Base-by-base conservation (phyloP, 192 early-diverging fungal species). In the Kappamyces sp. region DNA sequence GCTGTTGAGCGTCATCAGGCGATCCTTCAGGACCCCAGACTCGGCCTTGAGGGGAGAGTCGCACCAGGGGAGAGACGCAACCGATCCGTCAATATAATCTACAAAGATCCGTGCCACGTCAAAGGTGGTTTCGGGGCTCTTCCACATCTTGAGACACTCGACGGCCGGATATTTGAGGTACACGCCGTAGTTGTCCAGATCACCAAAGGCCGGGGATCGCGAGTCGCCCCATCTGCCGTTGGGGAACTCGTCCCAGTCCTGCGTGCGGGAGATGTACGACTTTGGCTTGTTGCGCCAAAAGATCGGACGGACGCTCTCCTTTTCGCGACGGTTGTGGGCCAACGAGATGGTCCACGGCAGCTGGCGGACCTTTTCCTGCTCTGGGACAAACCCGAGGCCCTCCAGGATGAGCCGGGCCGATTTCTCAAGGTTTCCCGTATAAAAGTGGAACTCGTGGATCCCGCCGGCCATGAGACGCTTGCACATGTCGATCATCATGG, bases 171-270 rank as follows among this genome's bases (percentile, higher is more conserved):
- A 78, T 48, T 90, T 87, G 54, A 94, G 69, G 62, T 84, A 78
- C 45, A 91, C 81, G 50, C 88, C 87, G 71, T 88, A 91, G 33
- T 88, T 86, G 51, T 88, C 85, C 31, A 80, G 46, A 42, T 80
- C 74, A 45, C 78, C 74, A 60, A 65, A 80, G n/a, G 78, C 78
- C 61, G 61, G 93, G 9, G 95, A 98, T 42, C 93, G 83, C 35
- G 95, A 86, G 54, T 98, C 93, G 38, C 95, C 95, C 95, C 93
- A 98, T 52, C 95, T 85, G n/a, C 95, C 95, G 71, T 98, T 98
- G 47, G 93, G 95, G 65, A 93, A 98, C 65, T 96, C 93, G 66
- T 98, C 93, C 95, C 95, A 98, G n/a, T 79, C 69, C 68, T 91
- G 91, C 2, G 94, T 98, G 33, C 89, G 81, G 9, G 79, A 62